Base-by-base conservation (phyloP, 345 rosid genomes). In the Boechera divaricarpa region DNA sequence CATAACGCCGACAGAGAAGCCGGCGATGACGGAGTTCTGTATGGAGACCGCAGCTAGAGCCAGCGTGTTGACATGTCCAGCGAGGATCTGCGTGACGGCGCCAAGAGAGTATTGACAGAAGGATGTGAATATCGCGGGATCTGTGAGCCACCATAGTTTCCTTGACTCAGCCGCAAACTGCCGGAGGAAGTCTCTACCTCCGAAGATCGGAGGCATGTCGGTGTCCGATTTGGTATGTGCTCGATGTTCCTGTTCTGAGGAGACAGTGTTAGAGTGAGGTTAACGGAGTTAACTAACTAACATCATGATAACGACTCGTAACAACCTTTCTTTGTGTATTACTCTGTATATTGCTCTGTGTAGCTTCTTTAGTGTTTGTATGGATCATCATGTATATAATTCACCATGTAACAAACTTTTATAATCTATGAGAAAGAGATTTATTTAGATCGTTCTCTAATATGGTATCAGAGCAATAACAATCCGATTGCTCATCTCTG, bases 81-180 rank as follows among this genome's bases (percentile, higher is more conserved):
- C 66, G 18, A 86, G 83, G 71, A 86, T 77, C 73, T 87, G 97
- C 44, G 91, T 86, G 81, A 87, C 15, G 71, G 92, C 94, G 31
- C 97, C 97, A 15, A 91, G 92, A 5, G 97, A 86, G 79, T 89
- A 91, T 45, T 91, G 89, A 67, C 91, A 87, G 12, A 89, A 0
- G 70, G 90, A 73, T 41, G 97, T 86, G 86, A 85, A 91, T 79
- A 91, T 85, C 74, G 94, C 94, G 0, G 97, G 94, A 45, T 87
- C 92, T 5, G 91, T 92, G 0, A 91, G 83, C 87, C 74, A 87
- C 97, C 97, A 91, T 2, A 91, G 81, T 78, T 85, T 89, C 72
- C 80, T 84, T 33, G 82, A 79, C 76, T 84, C 89, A 13, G 52
- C 82, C 82, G 79, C 79, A 8, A 76, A 77, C 73, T 87, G 90